Percentiles rank a stretch among this genome's conserved stretches.
These are phyloP conservation scores for Noccaea bulbosa DNA, from an alignment of 345 rosid genomes.

Conservation along the genomic window DNA sequence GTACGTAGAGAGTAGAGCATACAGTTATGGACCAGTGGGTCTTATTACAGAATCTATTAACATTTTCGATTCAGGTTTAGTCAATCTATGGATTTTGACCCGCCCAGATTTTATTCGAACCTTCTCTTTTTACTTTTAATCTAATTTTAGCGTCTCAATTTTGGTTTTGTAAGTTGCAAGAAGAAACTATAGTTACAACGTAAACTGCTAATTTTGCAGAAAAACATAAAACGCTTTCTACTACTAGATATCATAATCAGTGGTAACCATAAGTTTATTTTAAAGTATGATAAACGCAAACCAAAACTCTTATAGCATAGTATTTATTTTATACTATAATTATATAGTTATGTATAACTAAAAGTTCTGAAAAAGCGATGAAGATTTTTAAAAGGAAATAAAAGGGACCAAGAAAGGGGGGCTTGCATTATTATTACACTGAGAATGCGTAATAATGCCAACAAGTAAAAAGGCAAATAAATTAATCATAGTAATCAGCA, in stretches of 20 bases:
- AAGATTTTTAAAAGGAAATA: constrained; percentile 30
- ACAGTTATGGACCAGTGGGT: constrained; percentile 43
- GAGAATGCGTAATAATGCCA: constrained; percentile 53
- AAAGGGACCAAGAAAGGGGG: constrained; percentile 41
- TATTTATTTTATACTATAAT: background rate
- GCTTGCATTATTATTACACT: constrained; percentile 40
- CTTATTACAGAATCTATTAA: constrained; percentile 39
- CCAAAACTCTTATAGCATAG: constrained; percentile 23
- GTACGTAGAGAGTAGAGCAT: constrained; percentile 36
- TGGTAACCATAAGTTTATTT: background rate
- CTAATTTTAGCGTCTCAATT: no score
- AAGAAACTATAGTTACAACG: no score
- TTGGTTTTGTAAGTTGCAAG: no score
- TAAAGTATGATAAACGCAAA: constrained; percentile 4
- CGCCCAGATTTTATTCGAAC: background rate
- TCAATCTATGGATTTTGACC: constrained; percentile 39
- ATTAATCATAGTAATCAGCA: constrained; percentile 27
- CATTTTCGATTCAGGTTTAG: constrained; percentile 37
- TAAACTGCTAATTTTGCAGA: no score
- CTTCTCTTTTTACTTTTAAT: background rate
- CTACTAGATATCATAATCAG: background rate
- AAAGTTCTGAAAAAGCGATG: constrained; percentile 30
- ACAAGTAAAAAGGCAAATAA: constrained; percentile 6
- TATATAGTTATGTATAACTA: constrained; percentile 13
- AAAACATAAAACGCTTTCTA: background rate